These are phyloP conservation scores for Lonicera japonica DNA, from an alignment of 129 eudicot genomes.

Conservation along the genomic window DNA sequence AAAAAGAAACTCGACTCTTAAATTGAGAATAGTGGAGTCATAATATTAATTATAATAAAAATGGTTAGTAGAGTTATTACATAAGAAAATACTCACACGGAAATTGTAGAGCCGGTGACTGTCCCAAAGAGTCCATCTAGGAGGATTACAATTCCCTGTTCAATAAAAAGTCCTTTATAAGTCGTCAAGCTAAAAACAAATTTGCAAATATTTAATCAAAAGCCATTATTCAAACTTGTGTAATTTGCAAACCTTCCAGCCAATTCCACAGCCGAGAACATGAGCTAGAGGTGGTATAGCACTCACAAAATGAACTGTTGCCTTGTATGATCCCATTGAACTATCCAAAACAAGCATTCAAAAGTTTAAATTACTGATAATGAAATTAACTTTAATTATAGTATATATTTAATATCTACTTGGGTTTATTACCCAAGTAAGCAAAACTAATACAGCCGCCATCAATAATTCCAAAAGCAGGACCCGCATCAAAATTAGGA, in stretches of 20 bases:
- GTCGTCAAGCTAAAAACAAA: no score
- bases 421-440: slow-evolving; percentile 56
- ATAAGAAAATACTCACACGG: slow-evolving; percentile 67
- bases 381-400: background rate
- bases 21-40: no score
- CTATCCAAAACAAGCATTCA: slow-evolving; percentile 33
- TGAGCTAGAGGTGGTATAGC: slow-evolving; percentile 99
- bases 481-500: slow-evolving; percentile 91
- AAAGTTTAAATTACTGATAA: background rate
- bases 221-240: background rate
- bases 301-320: slow-evolving; percentile 95
- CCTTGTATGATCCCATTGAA: slow-evolving; percentile 96
- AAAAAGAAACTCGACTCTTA: no score
- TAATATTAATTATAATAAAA: no score
- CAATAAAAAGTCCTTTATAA: background rate
- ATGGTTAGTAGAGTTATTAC: no score
- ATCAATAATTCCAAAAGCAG: slow-evolving; percentile 98
- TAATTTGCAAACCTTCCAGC: slow-evolving; percentile 91
- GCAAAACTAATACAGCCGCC: slow-evolving; percentile 92
- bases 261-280: slow-evolving; percentile 99
- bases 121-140: slow-evolving; percentile 94
- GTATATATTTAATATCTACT: no score
- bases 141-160: slow-evolving; percentile 82
- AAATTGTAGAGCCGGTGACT: slow-evolving; percentile 82
- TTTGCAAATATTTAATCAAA: no score